A percentile compares a stretch with the other conserved stretches of the same genome.
phyloP scores from a whole-genome alignment of 768 basidiomycete genomes.

The Tubosaeta sp. region DNA sequence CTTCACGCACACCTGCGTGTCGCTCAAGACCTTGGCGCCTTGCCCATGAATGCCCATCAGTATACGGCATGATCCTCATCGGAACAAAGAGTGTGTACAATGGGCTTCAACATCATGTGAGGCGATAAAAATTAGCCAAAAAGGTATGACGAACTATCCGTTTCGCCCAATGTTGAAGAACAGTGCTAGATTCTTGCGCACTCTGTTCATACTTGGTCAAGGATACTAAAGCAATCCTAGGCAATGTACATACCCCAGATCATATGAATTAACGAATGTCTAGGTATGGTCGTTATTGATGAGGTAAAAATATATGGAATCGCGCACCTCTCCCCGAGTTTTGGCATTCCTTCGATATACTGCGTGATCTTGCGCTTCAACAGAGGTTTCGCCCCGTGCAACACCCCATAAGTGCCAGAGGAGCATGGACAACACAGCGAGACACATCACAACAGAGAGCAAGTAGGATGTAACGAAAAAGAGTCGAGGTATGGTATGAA shows the following conservation, averaged over 20 bases:
- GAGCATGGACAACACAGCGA: slow-evolving; percentile 71
- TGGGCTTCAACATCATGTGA: slow-evolving; percentile 44
- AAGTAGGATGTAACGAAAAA: slow-evolving; percentile 74
- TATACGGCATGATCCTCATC: slow-evolving; percentile 71
- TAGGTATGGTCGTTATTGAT: slow-evolving; percentile 22
- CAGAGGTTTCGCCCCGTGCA: slow-evolving; percentile 74
- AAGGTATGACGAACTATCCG: slow-evolving; percentile 67
- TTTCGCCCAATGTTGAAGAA: slow-evolving; percentile 84
- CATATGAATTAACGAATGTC: slow-evolving; percentile 88
- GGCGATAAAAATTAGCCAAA: background rate
- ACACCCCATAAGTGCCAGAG: slow-evolving; percentile 72
- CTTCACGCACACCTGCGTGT: slow-evolving; percentile 60
- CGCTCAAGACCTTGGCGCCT: slow-evolving; percentile 59
- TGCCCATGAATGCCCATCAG: slow-evolving; percentile 81
- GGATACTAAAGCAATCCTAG: background rate
- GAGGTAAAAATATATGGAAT: background rate
- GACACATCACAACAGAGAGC: slow-evolving; percentile 66
- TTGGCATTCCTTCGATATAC: slow-evolving; percentile 70
- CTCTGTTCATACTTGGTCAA: slow-evolving; percentile 24
- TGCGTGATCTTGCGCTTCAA: slow-evolving; percentile 86
- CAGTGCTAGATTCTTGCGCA: slow-evolving; percentile 61
- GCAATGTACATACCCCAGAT: slow-evolving; percentile 59
- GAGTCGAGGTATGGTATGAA: slow-evolving; percentile 59
- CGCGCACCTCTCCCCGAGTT: slow-evolving; percentile 60
- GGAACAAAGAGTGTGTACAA: slow-evolving; percentile 79